A percentile compares a stretch with the other conserved stretches of the same genome.
These are phyloP conservation scores for Penicillium ochrochloron DNA, from an alignment of 495 filamentous ascomycete genomes.

Conservation along the genomic window DNA sequence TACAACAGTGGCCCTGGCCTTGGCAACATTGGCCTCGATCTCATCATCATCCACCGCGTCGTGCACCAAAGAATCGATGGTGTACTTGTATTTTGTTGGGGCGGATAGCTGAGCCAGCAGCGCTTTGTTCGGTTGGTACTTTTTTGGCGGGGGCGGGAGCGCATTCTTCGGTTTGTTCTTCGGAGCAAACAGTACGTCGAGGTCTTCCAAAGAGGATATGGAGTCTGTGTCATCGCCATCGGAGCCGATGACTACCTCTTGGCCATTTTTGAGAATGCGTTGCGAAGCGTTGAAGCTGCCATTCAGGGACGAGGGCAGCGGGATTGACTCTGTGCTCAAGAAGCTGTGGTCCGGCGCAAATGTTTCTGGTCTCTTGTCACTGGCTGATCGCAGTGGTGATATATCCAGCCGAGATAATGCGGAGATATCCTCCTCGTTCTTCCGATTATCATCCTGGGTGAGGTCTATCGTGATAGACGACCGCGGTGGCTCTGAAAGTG, in stretches of 20 bases:
- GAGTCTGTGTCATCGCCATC: slow-evolving; percentile 71
- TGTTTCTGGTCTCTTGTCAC: not conserved
- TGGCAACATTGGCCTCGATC: slow-evolving; percentile 60
- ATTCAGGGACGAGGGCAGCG: slow-evolving; percentile 25
- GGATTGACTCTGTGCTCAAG: slow-evolving; percentile 20
- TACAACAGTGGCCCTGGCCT: slow-evolving; percentile 49
- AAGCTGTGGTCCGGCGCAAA: slow-evolving; percentile 24
- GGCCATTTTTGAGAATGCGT: slow-evolving; percentile 52
- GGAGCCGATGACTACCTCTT: slow-evolving; percentile 65
- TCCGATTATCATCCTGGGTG: slow-evolving; percentile 15
- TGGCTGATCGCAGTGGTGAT: slow-evolving; percentile 17
- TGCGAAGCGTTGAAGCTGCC: slow-evolving; percentile 39
- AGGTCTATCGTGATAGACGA: slow-evolving; percentile 33
- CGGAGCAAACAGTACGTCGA: slow-evolving; percentile 42
- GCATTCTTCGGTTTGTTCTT: slow-evolving; percentile 24
- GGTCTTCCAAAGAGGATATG: slow-evolving; percentile 53
- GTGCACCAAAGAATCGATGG: slow-evolving; percentile 66
- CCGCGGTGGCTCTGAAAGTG: slow-evolving; percentile 40
- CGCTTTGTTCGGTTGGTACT: slow-evolving; percentile 21
- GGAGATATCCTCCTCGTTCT: slow-evolving; percentile 6
- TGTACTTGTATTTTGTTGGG: slow-evolving; percentile 66
- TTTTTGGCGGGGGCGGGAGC: slow-evolving; percentile 14
- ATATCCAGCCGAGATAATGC: slow-evolving; percentile 25
- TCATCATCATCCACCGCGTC: slow-evolving; percentile 61
- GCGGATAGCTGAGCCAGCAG: slow-evolving; percentile 9